Base-by-base conservation (phyloP, 78 protist genomes). In the Blattamonas nauphoetae region DNA sequence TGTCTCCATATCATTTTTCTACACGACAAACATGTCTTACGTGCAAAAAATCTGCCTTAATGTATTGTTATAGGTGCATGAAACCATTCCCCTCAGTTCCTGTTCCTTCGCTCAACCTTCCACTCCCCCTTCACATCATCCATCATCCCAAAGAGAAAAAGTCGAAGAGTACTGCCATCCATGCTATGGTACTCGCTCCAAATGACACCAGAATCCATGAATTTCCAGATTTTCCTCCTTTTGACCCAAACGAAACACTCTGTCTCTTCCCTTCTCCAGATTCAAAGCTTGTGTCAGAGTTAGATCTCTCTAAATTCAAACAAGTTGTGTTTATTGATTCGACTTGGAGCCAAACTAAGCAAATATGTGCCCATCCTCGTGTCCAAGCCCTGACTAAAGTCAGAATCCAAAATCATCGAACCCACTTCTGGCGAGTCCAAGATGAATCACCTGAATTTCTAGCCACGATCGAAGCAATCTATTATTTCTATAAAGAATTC, bases 381-480 rank as follows among this genome's bases (percentile, higher is more conserved):
- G 33, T 86, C 6, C 42, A 3, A 4, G 11, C 3, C 11, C 3
- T 86, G 11, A 3, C 55, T 21, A 32, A 36, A 36, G 81, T 86
- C n/a, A 6, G 80, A 36, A 45, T 86, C n/a, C 21, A 42, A 4
- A 36, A 32, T 3, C 42, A 86, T 4, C 3, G 71, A 32, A 86
- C 88, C 11, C 43, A 11, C 43, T 86, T 86, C 82, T 86, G 88
- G 88, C 34, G 88, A 21, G 43, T 46, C n/a, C 88, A 86, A 36
- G 41, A 86, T 32, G 81, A 55, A 34, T 32, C 77, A 3, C 38
- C 29, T 4, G 34, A 86, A 11, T 86, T 4, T 6, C 81, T 86
- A 4, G 78, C 88, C 11, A 86, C 88, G 21, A 86, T 86, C 41
- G 88, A 86, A 36, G 88, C 88, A 3, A 86, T 86, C 41, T 86